Conservation (phyloP, 805 yeast genomes). For the Schwanniomyces vanrijiae region DNA sequence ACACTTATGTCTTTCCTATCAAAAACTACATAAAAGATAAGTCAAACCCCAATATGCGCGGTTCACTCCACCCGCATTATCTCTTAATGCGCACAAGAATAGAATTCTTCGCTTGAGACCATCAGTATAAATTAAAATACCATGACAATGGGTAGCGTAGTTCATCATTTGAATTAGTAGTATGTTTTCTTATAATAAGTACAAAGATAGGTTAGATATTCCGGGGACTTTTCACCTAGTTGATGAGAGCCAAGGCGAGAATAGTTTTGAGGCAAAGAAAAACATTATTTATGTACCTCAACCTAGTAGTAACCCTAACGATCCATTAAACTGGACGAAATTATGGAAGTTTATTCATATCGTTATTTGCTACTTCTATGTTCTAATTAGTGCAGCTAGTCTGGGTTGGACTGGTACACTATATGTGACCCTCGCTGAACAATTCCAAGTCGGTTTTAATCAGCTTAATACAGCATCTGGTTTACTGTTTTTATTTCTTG, state of each 20-base stretch:
- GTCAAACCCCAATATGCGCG: too few relatives aligned
- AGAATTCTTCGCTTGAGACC: too few relatives aligned
- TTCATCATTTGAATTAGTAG: too few relatives aligned
- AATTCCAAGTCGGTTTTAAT: constrained; percentile 10
- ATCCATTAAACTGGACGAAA: constrained; percentile 64
- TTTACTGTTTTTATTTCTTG: constrained; percentile 4
- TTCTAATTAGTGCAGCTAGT: constrained; percentile 13
- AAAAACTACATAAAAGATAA: too few relatives aligned
- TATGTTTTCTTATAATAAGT: too few relatives aligned
- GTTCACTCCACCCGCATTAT: too few relatives aligned
- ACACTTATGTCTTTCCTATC: too few relatives aligned
- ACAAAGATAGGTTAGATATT: too few relatives aligned
- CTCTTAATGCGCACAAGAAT: too few relatives aligned
- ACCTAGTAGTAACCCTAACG: constrained; percentile 68
- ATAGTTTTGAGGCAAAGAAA: constrained; percentile 19
- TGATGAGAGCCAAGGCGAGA: constrained; percentile 37
- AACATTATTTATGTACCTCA: constrained; percentile 39
- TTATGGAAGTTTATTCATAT: constrained; percentile 48
- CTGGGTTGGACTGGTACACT: constrained; percentile 15
- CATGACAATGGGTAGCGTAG: too few relatives aligned
- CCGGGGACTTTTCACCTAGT: constrained; percentile 56
- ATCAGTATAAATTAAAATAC: too few relatives aligned
- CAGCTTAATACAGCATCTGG: constrained; percentile 5
- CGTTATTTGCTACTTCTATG: constrained; percentile 17
- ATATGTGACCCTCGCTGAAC: constrained; percentile 14